Percentiles rank a stretch among this genome's conserved stretches.
These are phyloP conservation scores for Aureobasidium zeae DNA, from an alignment of 2,329 filamentous ascomycete genomes.

Conservation along the genomic window DNA sequence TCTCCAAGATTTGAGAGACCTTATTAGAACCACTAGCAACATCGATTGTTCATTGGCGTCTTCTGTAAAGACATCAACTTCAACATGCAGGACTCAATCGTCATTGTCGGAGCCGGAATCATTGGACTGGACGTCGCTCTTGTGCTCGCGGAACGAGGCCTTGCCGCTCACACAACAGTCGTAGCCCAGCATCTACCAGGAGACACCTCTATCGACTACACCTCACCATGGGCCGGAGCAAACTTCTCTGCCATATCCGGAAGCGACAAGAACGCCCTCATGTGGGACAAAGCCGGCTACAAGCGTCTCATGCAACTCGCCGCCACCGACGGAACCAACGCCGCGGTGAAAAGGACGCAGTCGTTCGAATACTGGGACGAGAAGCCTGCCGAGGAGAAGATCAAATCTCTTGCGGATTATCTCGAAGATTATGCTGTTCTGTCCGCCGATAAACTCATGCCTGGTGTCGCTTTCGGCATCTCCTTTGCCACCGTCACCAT, in stretches of 20 bases:
- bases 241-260: not conserved
- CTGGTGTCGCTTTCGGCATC: not conserved
- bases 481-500: not conserved
- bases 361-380: slow-evolving; percentile 1
- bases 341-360: not conserved
- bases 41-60: too few relatives aligned
- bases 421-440: not conserved
- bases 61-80: too few relatives aligned
- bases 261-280: slow-evolving; percentile 2
- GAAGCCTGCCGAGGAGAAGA: not conserved
- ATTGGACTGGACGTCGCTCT: not conserved
- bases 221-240: slow-evolving; percentile 1
- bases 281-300: slow-evolving; percentile 6
- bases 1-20: too few relatives aligned
- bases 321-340: not conserved
- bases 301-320: not conserved
- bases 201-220: not conserved
- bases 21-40: too few relatives aligned
- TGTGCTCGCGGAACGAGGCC: not conserved
- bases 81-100: too few relatives aligned
- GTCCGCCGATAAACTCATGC: not conserved
- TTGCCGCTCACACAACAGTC: not conserved
- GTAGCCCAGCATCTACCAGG: not conserved
- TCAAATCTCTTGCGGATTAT: slow-evolving; percentile 1
- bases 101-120: not conserved